Evolutionary conservation across 805 yeast species (phyloP).

Genomic region (Metschnikowia anglica): DNA sequence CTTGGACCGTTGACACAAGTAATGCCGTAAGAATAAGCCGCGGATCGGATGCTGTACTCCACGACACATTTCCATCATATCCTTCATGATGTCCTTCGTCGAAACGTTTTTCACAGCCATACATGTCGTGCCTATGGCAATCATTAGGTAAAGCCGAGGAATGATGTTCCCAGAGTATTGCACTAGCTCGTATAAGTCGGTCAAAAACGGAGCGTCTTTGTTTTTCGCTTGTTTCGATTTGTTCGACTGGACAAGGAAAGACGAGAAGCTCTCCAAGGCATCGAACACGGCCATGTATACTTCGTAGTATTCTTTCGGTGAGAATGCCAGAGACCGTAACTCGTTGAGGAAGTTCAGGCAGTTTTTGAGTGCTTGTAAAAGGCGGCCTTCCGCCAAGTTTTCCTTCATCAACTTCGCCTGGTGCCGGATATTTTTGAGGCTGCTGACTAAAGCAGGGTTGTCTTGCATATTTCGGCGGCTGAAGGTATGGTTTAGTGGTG

Average conservation of each 20-base stretch:
- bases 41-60: slow-evolving; percentile 96
- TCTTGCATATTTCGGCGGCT: slow-evolving; percentile 12
- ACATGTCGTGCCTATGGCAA: slow-evolving; percentile 89
- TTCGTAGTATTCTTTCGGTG: slow-evolving; percentile 93
- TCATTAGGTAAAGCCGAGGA: slow-evolving; percentile 91
- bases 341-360: slow-evolving; percentile 81
- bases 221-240: slow-evolving; percentile 51
- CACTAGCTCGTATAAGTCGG: slow-evolving; percentile 90
- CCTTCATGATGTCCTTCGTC: slow-evolving; percentile 81
- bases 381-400: slow-evolving; percentile 60
- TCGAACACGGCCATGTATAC: slow-evolving; percentile 82
- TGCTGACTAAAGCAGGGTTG: slow-evolving; percentile 17
- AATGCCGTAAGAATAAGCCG: slow-evolving; percentile 87
- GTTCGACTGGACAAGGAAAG: slow-evolving; percentile 64
- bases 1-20: slow-evolving; percentile 79
- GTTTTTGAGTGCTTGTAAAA: slow-evolving; percentile 87
- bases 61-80: slow-evolving; percentile 96
- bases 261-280: slow-evolving; percentile 66
- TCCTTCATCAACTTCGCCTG: slow-evolving; percentile 77
- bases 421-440: slow-evolving; percentile 51
- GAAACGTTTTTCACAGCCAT: slow-evolving; percentile 79
- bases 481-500: no score
- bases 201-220: slow-evolving; percentile 46
- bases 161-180: slow-evolving; percentile 93
- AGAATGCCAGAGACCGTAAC: slow-evolving; percentile 67